Evolutionary conservation across 2,329 filamentous ascomycete genomes (phyloP).

Genomic region (Venturiaceae sp.): DNA sequence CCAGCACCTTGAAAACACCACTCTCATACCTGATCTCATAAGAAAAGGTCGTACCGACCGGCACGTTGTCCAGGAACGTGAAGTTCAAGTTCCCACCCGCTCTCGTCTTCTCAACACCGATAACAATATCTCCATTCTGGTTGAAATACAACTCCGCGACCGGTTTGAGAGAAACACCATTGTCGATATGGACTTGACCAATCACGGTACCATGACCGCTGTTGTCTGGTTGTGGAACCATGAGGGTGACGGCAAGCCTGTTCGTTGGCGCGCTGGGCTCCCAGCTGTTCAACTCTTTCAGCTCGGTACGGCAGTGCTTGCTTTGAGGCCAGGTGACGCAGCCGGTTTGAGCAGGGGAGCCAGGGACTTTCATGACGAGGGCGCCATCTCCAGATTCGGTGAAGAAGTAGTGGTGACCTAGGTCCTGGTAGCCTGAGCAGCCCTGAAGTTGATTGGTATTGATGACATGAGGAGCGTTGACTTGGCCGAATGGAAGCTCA

Average conservation of each 20-base stretch:
- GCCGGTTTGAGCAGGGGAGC: constrained; percentile 18
- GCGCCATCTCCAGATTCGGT: constrained; percentile 22
- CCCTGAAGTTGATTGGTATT: constrained; percentile 21
- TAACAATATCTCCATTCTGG: constrained; percentile 21
- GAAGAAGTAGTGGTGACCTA: constrained; percentile 22
- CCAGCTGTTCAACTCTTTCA: constrained; percentile 29
- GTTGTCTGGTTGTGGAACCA: constrained; percentile 21
- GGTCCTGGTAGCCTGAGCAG: constrained; percentile 25
- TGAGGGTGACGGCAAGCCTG: constrained; percentile 21
- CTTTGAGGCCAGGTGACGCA: constrained; percentile 32
- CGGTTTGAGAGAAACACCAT: constrained; percentile 26
- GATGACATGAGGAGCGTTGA: constrained; percentile 20
- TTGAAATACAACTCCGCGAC: constrained; percentile 31
- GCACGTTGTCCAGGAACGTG: constrained; percentile 22
- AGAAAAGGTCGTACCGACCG: constrained; percentile 22
- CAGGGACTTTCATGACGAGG: constrained; percentile 31
- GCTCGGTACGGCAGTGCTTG: constrained; percentile 32
- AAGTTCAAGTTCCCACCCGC: constrained; percentile 21
- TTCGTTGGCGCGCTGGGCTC: constrained; percentile 23
- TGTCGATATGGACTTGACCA: constrained; percentile 30
- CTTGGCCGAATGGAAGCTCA: constrained; percentile 27
- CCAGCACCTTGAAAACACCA: no score
- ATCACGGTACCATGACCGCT: constrained; percentile 27
- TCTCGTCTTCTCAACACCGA: constrained; percentile 29
- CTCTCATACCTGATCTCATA: constrained; percentile 30